These are phyloP conservation scores for Leccinum sublutescens DNA, from an alignment of 768 basidiomycete species.

Conservation along the genomic window DNA sequence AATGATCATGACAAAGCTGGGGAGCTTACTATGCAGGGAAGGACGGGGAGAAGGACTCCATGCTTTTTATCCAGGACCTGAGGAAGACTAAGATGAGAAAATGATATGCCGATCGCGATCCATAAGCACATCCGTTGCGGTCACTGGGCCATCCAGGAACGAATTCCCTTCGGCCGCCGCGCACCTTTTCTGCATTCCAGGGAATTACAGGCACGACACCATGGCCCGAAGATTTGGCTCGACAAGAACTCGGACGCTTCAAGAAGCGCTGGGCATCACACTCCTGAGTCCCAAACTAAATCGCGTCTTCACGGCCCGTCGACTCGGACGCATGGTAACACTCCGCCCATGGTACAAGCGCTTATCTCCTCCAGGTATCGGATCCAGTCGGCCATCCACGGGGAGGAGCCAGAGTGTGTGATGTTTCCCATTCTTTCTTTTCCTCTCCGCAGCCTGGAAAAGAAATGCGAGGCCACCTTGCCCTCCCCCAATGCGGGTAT, in stretches of 20 bases:
- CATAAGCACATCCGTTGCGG: conserved; percentile 18
- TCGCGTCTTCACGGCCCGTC: conserved; percentile 6
- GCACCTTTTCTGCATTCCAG: conserved; percentile 16
- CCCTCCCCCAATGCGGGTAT: not conserved
- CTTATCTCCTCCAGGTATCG: conserved; percentile 11
- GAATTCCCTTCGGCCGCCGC: conserved; percentile 24
- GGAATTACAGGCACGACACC: conserved; percentile 25
- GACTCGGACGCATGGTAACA: not conserved
- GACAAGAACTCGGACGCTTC: conserved; percentile 10
- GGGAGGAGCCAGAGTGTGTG: not conserved
- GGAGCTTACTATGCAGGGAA: conserved; percentile 2
- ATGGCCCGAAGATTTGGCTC: conserved; percentile 8
- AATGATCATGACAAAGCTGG: conserved; percentile 17
- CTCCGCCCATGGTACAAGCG: not conserved
- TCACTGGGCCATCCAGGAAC: conserved; percentile 26
- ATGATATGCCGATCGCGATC: conserved; percentile 17
- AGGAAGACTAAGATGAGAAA: conserved; percentile 23
- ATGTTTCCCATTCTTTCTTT: not conserved
- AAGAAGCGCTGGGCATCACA: conserved; percentile 9
- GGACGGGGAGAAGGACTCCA: not conserved
- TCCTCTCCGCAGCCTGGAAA: conserved; percentile 2
- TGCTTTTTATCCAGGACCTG: conserved; percentile 23
- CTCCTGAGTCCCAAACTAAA: conserved; percentile 8
- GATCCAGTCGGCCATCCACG: conserved; percentile 4
- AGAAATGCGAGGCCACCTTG: not conserved